Percentiles rank a stretch among this genome's conserved stretches.
Evolutionary conservation across 2,329 filamentous ascomycete genomes (phyloP).

Genomic region (Balansia obtecta): DNA sequence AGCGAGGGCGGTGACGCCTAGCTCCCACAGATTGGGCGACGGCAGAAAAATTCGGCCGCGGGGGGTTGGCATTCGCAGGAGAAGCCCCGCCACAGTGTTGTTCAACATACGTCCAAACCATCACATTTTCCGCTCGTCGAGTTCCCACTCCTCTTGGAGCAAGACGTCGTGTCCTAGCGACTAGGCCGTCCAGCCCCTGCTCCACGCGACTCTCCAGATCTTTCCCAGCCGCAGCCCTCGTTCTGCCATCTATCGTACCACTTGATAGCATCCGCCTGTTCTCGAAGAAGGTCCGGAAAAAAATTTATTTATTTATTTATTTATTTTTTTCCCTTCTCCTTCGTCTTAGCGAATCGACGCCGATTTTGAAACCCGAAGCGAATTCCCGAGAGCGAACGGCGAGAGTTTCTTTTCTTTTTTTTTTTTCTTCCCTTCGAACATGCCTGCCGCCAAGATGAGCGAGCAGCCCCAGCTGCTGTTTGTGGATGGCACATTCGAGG

Average conservation of each 20-base stretch:
- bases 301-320: no score
- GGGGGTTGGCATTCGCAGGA: constrained; percentile 10
- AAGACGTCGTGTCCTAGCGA: constrained; percentile 8
- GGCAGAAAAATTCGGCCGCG: constrained; percentile 29
- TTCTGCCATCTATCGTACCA: no score
- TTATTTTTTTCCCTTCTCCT: not conserved
- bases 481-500: constrained; percentile 86
- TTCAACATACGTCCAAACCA: no score
- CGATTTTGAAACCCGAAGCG: not conserved
- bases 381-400: not conserved
- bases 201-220: no score
- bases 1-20: constrained; percentile 24
- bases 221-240: no score
- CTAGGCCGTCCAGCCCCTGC: no score
- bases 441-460: constrained; percentile 24
- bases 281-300: not conserved
- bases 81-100: constrained; percentile 24
- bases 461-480: constrained; percentile 51
- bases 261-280: not conserved
- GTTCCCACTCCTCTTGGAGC: constrained; percentile 12
- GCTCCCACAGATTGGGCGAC: constrained; percentile 23
- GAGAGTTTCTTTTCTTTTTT: no score
- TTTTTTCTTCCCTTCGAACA: no score
- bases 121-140: constrained; percentile 15
- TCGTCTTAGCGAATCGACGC: not conserved